These are phyloP conservation scores for Xylariales sp. DNA, from an alignment of 2,329 filamentous ascomycete species.

Conservation along the genomic window DNA sequence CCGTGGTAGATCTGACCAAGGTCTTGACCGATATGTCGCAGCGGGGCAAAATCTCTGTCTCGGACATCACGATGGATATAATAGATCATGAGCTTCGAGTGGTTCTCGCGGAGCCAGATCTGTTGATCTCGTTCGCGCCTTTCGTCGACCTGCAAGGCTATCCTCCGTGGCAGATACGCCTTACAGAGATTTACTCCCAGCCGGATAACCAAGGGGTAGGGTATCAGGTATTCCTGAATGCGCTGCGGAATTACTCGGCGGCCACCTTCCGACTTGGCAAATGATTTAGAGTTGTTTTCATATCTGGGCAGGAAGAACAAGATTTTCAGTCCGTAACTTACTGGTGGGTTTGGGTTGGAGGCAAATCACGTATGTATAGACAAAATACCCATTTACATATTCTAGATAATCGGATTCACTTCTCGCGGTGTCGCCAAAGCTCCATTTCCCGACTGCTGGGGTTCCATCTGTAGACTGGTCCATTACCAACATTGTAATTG, in stretches of 20 bases:
- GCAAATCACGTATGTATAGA: constrained; percentile 8
- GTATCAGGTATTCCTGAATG: constrained; percentile 89
- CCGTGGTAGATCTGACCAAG: constrained; percentile 90
- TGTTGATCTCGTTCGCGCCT: constrained; percentile 83
- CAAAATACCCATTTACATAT: constrained; percentile 14
- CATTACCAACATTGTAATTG: constrained; percentile 73
- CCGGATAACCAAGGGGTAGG: constrained; percentile 78
- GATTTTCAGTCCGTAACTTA: not conserved
- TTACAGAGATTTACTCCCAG: constrained; percentile 88
- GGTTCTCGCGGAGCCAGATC: constrained; percentile 84
- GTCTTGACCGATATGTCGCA: constrained; percentile 95
- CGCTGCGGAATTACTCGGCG: constrained; percentile 76
- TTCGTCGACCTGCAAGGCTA: constrained; percentile 84
- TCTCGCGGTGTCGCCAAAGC: no score
- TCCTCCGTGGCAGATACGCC: constrained; percentile 90
- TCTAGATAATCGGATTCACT: no score
- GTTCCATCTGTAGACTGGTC: constrained; percentile 67
- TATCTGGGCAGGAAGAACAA: no score
- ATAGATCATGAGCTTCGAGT: constrained; percentile 83
- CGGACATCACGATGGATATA: constrained; percentile 80
- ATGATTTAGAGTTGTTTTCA: no score
- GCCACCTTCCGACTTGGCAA: constrained; percentile 85
- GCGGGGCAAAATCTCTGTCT: constrained; percentile 72
- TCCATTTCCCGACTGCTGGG: constrained; percentile 45
- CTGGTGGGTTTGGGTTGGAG: not conserved